Evolutionary conservation across 805 yeast genomes (phyloP), one percentile per base, ranked within the genome.

Genomic region (Wickerhamia fluorescens): DNA sequence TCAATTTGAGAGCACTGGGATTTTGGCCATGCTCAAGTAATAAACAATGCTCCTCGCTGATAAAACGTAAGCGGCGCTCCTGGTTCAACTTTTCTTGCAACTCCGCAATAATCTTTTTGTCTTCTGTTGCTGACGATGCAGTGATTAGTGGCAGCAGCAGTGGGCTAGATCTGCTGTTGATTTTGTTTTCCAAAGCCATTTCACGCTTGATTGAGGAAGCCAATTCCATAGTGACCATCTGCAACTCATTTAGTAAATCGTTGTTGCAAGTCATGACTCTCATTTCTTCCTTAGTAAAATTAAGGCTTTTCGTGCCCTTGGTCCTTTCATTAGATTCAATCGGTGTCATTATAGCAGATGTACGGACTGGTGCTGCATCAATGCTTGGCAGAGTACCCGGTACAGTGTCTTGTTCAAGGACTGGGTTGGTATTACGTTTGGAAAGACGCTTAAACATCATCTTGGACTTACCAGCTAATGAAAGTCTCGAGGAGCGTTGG

Each of bases 191-290:
- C 25, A 82, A 47, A 12, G 60, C 49, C n/a, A 80, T 59, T 47
- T 83, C 94, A 23, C 92, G 58, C 30, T 73, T 69, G 25, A 82
- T 78, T 0, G 88, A 76, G 14, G 73, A 73, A 0, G 87, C 88
- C 28, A 83, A 59, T 44, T 82, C 94, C 15, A 71, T 69, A 1
- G 88, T 77, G 1, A 83, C 78, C 14, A 80, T 44, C 35, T 77
- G 79, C 23, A 83, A 53, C 44, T 82, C 89, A 31, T 69, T 66
- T 41, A 79, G 60, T 22, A 82, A 51, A 15, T 67, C 70, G 28
- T 65, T 65, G 37, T 75, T 79, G 30, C 80, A 74, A 20, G 63
- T 71, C 58, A 81, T 61, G 6, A 80, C 58, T 2, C 77, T 75
- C 30, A 77, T 48, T 40, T 81, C 86, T 14, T 75, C 80, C 22